These are phyloP conservation scores for Lecanicillium sp. DNA, from an alignment of 2,329 filamentous ascomycete genomes.

Conservation along the genomic window DNA sequence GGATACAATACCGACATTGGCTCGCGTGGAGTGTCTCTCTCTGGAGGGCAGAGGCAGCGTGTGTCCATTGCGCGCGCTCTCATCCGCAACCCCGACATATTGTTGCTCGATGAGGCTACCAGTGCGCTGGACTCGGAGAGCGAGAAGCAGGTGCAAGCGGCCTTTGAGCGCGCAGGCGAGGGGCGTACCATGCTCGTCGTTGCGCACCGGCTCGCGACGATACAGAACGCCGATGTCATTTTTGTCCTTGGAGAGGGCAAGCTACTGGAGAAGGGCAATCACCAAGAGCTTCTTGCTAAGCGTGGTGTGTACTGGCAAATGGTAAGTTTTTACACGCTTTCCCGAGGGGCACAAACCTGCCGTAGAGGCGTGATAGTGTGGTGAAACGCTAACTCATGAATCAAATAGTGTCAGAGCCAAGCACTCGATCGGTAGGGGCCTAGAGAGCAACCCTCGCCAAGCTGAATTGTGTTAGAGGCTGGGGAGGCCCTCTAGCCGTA, in stretches of 20 bases:
- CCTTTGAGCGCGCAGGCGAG: slow-evolving; percentile 56
- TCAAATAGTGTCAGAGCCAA: slow-evolving; percentile 49
- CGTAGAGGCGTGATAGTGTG: too few relatives aligned
- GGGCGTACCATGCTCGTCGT: slow-evolving; percentile 64
- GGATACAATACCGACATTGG: slow-evolving; percentile 63
- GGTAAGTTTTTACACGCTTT: slow-evolving; percentile 30
- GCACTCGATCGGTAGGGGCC: slow-evolving; percentile 49
- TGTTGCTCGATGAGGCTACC: slow-evolving; percentile 68
- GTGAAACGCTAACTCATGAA: slow-evolving; percentile 17
- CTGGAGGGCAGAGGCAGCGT: slow-evolving; percentile 64
- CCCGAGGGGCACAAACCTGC: slow-evolving; percentile 4
- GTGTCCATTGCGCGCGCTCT: slow-evolving; percentile 63
- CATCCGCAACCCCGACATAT: slow-evolving; percentile 52
- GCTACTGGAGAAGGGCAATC: slow-evolving; percentile 46
- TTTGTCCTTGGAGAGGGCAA: slow-evolving; percentile 64
- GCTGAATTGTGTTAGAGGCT: too few relatives aligned
- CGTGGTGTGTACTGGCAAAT: slow-evolving; percentile 50
- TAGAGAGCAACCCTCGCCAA: too few relatives aligned
- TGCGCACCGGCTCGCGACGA: slow-evolving; percentile 67
- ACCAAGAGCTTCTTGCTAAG: slow-evolving; percentile 41
- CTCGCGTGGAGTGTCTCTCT: slow-evolving; percentile 56
- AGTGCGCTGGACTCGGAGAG: slow-evolving; percentile 59
- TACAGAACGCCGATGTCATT: slow-evolving; percentile 73
- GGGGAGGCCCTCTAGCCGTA: too few relatives aligned
- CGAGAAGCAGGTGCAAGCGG: slow-evolving; percentile 53